Conservation (phyloP, 2,329 filamentous ascomycete species). For the Thielaviopsis ethacetica region DNA sequence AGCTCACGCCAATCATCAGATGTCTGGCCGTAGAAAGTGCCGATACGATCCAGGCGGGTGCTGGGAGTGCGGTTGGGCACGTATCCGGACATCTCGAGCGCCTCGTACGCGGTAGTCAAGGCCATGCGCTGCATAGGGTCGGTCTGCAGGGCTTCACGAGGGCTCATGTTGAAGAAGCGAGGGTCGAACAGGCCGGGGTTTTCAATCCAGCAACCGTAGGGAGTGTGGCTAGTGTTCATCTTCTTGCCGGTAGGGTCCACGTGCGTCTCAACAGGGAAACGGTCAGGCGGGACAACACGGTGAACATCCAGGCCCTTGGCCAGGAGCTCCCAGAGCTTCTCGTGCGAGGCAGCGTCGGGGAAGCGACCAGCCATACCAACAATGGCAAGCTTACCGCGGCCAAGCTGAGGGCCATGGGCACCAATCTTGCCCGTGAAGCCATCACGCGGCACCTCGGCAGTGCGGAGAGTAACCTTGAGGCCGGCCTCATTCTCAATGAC, state of each 20-base stretch:
- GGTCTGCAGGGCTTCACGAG: conserved; percentile 56
- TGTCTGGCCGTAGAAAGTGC: conserved; percentile 61
- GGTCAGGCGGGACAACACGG: conserved; percentile 42
- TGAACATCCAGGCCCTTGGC: conserved; percentile 52
- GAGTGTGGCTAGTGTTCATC: conserved; percentile 52
- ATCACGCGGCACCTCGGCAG: conserved; percentile 20
- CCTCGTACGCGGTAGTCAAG: conserved; percentile 61
- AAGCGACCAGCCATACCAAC: conserved; percentile 43
- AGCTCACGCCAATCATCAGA: conserved; percentile 69
- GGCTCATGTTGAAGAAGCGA: conserved; percentile 71
- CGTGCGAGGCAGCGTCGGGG: conserved; percentile 24
- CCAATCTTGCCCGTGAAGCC: conserved; percentile 23
- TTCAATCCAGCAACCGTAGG: conserved; percentile 54
- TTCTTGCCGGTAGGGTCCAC: conserved; percentile 50
- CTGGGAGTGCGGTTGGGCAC: conserved; percentile 51
- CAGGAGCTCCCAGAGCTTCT: conserved; percentile 47
- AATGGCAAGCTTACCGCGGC: conserved; percentile 60
- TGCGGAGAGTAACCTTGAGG: conserved; percentile 26
- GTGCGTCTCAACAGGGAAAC: conserved; percentile 51
- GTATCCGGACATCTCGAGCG: conserved; percentile 59
- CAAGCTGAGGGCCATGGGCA: conserved; percentile 27
- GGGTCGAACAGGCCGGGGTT: conserved; percentile 60
- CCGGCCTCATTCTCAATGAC: conserved; percentile 26
- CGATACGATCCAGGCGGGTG: conserved; percentile 41
- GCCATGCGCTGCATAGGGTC: conserved; percentile 64